phyloP scores from a whole-genome alignment of 2,329 filamentous ascomycete species.

The Sclerotinia subarctica region DNA sequence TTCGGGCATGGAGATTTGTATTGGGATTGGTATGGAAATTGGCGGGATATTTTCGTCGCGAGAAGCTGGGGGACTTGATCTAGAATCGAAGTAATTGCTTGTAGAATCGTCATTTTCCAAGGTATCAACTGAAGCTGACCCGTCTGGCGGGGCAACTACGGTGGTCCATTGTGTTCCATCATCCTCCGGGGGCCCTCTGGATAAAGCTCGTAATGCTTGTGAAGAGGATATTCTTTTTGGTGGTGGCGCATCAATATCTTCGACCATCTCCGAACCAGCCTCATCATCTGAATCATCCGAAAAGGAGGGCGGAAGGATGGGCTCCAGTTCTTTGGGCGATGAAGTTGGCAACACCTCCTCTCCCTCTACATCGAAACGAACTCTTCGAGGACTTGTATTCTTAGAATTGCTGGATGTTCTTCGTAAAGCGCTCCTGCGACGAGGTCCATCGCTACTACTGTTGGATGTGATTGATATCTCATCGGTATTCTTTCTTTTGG shows the following conservation, averaged over 20 bases:
- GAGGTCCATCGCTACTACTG: slow-evolving; percentile 51
- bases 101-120: slow-evolving; percentile 9
- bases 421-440: slow-evolving; percentile 55
- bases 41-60: slow-evolving; percentile 12
- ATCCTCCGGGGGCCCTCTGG: slow-evolving; percentile 50
- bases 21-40: not conserved
- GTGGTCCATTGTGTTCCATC: slow-evolving; percentile 40
- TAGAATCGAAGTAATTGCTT: slow-evolving; percentile 12
- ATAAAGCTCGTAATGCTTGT: slow-evolving; percentile 52
- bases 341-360: slow-evolving; percentile 58
- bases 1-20: not conserved
- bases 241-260: slow-evolving; percentile 41
- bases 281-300: slow-evolving; percentile 39
- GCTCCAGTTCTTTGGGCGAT: slow-evolving; percentile 43
- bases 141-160: slow-evolving; percentile 37
- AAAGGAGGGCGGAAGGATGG: slow-evolving; percentile 14
- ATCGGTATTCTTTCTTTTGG: slow-evolving; percentile 37
- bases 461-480: slow-evolving; percentile 49
- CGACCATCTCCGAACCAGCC: slow-evolving; percentile 33
- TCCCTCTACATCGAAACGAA: slow-evolving; percentile 60
- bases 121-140: slow-evolving; percentile 34
- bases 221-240: slow-evolving; percentile 56
- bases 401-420: slow-evolving; percentile 52
- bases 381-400: slow-evolving; percentile 54
- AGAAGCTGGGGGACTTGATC: not conserved